Percentiles rank a stretch among this genome's conserved stretches.
phyloP scores from a whole-genome alignment of 148 eudicot species.

The Vaccinium macrocarpon region DNA sequence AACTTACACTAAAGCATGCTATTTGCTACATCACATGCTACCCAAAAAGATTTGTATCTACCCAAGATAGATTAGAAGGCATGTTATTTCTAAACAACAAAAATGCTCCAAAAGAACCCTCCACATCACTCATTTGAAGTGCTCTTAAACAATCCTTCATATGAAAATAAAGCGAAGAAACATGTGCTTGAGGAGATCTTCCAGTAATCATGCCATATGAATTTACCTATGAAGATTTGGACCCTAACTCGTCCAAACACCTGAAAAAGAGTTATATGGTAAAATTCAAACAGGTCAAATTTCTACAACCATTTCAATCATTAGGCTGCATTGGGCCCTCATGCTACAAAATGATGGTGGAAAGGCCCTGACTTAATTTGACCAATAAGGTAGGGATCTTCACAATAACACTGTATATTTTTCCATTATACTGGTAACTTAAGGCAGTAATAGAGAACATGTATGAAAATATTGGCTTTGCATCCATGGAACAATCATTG shows the following conservation, averaged over 20 bases:
- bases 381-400: background rate
- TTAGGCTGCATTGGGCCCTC: background rate
- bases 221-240: background rate
- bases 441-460: background rate
- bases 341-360: background rate
- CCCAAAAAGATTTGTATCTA: background rate
- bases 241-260: background rate
- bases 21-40: background rate
- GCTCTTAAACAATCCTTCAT: background rate
- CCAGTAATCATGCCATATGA: background rate
- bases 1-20: background rate
- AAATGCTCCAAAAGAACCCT: background rate
- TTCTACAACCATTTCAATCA: background rate
- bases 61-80: background rate
- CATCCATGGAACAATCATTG: background rate
- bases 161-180: background rate
- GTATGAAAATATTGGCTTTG: background rate
- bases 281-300: background rate
- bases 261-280: background rate
- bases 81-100: background rate
- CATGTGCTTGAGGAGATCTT: background rate
- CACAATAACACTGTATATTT: background rate
- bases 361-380: background rate
- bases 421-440: background rate
- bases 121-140: background rate